phyloP scores from a whole-genome alignment of 257 asterid species.

The Orobanche coerulescens region DNA sequence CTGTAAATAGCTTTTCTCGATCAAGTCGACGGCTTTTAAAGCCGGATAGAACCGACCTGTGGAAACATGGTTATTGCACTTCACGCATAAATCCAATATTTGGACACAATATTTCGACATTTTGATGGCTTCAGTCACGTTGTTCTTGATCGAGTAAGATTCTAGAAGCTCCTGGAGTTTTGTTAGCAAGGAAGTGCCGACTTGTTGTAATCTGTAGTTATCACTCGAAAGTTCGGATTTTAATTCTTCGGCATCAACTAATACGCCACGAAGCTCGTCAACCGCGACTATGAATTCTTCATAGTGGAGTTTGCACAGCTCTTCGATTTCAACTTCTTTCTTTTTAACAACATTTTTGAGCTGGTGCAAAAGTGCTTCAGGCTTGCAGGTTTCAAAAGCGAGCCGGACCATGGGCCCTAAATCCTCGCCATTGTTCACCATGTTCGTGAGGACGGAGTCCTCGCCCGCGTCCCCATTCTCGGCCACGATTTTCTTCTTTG shows the following conservation, averaged over 20 bases:
- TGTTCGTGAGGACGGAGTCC: conserved; percentile 76
- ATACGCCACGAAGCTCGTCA: conserved; percentile 89
- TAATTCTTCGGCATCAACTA: conserved; percentile 91
- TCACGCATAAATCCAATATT: conserved; percentile 74
- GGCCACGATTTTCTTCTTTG: conserved; percentile 50
- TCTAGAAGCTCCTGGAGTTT: conserved; percentile 87
- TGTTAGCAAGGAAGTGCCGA: conserved; percentile 59
- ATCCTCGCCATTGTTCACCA: conserved; percentile 81
- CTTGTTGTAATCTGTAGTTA: conserved; percentile 72
- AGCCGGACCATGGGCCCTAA: conserved; percentile 87
- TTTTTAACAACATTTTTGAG: conserved; percentile 62
- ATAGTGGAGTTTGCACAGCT: conserved; percentile 86
- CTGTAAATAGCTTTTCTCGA: conserved; percentile 63
- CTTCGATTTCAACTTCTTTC: conserved; percentile 91
- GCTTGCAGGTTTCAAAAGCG: conserved; percentile 69
- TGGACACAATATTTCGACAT: conserved; percentile 69
- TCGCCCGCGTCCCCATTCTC: conserved; percentile 73
- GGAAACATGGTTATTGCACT: conserved; percentile 65
- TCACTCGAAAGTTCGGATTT: conserved; percentile 77
- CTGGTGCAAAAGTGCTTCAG: conserved; percentile 73
- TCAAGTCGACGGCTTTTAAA: conserved; percentile 72
- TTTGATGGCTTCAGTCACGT: conserved; percentile 74
- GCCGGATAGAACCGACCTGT: conserved; percentile 87
- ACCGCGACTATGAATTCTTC: conserved; percentile 89
- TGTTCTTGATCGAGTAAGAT: conserved; percentile 61